Base-by-base conservation (phyloP, 768 basidiomycete genomes). In the Psilocybe cyanescens region DNA sequence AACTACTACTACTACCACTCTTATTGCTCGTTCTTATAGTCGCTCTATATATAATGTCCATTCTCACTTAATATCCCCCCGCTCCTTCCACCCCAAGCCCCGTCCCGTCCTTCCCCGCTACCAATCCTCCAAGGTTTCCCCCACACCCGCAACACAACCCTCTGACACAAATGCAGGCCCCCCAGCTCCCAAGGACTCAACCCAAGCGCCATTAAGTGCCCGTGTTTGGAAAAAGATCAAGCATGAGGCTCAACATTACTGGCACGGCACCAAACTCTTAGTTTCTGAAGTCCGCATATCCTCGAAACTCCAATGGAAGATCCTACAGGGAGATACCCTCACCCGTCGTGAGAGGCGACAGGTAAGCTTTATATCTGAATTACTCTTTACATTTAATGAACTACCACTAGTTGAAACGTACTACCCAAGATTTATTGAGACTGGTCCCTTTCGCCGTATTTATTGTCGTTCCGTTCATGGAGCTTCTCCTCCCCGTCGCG, bases 391-490 rank as follows among this genome's bases (percentile, higher is more conserved):
- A 45, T 19, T 19, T 45, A 67, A 47, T 65, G 33, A 56, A 62
- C 41, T 39, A 12, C 47, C 51, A 53, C 54, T 62, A 99, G 95
- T 79, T 99, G 68, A 91, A 84, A 75, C 88, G 97, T 48, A 99
- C 97, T 1, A 99, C 96, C 0, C 89, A 90, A 75, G 97, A 99
- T 75, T 72, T 99, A 31, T 76, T 99, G 56, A 88, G 97, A 31
- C 87, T 99, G 12, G 88, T 99, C 24, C 97, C 97, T 1, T 99
- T 99, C 76, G 87, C 92, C 6, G 94, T 94, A 53, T 98, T 99
- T 78, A 72, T 99, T 64, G 81, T 97, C 68, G 94, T 99, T 2
- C 97, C 97, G 1, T 99, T 99, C 83, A 99, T 99, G 97, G 97
- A 99, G 72, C 74, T 99, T 16, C 82, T 99, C 4, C 86, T 99